Percentiles rank a stretch among this genome's conserved stretches.
Conservation (phyloP, 805 yeast species). For the Yamadazyma phyllophila region DNA sequence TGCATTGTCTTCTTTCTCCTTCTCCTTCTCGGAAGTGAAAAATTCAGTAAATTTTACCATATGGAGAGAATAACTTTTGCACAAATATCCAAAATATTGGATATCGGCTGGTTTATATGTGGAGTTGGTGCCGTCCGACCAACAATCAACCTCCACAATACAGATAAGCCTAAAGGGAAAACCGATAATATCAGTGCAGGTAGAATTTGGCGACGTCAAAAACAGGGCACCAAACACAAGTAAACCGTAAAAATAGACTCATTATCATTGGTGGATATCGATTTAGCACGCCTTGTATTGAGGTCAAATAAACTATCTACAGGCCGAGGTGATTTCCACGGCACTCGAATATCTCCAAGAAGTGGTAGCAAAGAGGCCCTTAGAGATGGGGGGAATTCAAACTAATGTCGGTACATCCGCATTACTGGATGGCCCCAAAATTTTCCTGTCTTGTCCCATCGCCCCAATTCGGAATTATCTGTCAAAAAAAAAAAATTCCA, state of each 20-base stretch:
- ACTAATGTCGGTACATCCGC: too few relatives aligned
- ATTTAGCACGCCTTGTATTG: too few relatives aligned
- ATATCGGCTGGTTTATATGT: not conserved
- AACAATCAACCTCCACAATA: not conserved
- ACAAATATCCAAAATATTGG: not conserved
- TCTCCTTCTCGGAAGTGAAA: slow-evolving; percentile 8
- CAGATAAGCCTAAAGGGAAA: not conserved
- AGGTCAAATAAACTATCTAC: too few relatives aligned
- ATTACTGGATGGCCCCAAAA: too few relatives aligned
- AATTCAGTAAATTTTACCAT: slow-evolving; percentile 11
- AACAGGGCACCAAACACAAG: not conserved
- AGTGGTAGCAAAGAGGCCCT: too few relatives aligned
- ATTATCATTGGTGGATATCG: not conserved
- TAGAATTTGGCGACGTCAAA: too few relatives aligned
- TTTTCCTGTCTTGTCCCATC: too few relatives aligned
- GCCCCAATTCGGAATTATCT: too few relatives aligned
- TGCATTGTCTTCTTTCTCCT: slow-evolving; percentile 3
- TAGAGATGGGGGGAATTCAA: too few relatives aligned
- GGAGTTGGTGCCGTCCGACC: slow-evolving; percentile 3
- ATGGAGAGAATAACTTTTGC: not conserved
- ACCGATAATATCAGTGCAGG: slow-evolving; percentile 1
- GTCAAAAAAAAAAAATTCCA: too few relatives aligned
- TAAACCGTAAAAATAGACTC: not conserved
- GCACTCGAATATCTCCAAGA: too few relatives aligned
- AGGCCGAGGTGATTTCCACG: too few relatives aligned